Evolutionary conservation across 2,329 filamentous ascomycete genomes (phyloP), one percentile per base, ranked within the genome.

Genomic region (Alternaria viburni): DNA sequence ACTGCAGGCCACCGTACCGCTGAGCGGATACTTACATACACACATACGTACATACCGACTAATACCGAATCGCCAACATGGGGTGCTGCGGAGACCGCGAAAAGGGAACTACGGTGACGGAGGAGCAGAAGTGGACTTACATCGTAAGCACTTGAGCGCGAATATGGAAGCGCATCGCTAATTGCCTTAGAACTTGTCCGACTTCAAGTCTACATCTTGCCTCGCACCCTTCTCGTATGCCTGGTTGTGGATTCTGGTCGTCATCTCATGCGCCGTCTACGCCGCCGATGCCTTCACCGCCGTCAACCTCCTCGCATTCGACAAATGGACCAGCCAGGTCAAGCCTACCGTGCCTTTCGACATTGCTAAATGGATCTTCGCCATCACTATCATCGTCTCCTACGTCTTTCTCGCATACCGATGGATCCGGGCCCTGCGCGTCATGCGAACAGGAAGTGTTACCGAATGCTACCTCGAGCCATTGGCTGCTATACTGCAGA

Each of bases 321-420:
- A 96, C 82, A 89, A 89, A 64, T 98, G 94, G 94, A 92, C 93
- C 1, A 93, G 91, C 57, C 86, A 92, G 69, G 91, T 98, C 71
- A 83, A 93, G 71, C 93, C 93, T 2, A 86, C 88, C 44, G 91
- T 98, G 68, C 87, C 89, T 4, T 89, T 96, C 74, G 83, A 88
- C 52, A 87, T 95, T 57, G 91, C 93, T 12, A 96, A 96, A 82
- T 97, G 94, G 93, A 94, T 99, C 78, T 99, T 98, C 78, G 91
- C 93, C 26, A 88, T 89, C 59, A 97, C 94, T 79, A 98, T 99
- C 76, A 91, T 98, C 67, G 85, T 96, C 36, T 98, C 94, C 10
- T 94, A 95, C 79, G 83, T 93, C 68, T 92, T 98, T 69, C 86
- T 96, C 26, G 85, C 83, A 15, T 96, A 91, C 74, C 92, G 97